Percentiles rank a stretch among this genome's conserved stretches.
Evolutionary conservation across 208 protist genomes (phyloP).

Genomic region (Acanthamoeba castellanii): DNA sequence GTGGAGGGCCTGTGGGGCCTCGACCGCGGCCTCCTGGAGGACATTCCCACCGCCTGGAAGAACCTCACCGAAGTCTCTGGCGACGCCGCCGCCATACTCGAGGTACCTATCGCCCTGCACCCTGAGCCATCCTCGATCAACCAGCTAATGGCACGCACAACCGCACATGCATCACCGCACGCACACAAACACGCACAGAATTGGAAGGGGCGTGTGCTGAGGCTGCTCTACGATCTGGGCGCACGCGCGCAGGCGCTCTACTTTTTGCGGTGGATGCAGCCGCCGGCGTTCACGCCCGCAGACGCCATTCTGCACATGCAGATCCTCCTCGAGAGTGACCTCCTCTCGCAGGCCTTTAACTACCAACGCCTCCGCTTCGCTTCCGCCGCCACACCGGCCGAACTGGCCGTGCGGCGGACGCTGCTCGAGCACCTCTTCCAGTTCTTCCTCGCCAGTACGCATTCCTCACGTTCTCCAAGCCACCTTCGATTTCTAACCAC

Average conservation of each 20-base stretch:
- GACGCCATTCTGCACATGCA: conserved; percentile 24
- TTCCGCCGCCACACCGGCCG: neutral
- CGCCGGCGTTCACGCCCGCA: neutral
- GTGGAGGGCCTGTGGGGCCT: conserved; percentile 22
- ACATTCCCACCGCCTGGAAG: conserved; percentile 10
- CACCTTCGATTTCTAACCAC: neutral
- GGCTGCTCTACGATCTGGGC: conserved; percentile 1
- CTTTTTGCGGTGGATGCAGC: conserved; percentile 31
- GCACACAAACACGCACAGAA: neutral
- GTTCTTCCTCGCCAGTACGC: conserved; percentile 40
- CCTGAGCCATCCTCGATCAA: neutral
- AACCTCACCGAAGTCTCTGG: conserved; percentile 16
- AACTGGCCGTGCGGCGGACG: neutral
- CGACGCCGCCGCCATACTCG: neutral
- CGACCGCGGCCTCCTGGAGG: neutral
- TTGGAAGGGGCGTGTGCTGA: conserved; percentile 7
- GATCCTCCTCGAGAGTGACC: conserved; percentile 18
- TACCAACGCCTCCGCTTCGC: conserved; percentile 15
- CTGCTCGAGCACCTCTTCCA: conserved; percentile 17
- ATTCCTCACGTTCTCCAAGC: no score
- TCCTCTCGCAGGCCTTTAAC: conserved; percentile 17
- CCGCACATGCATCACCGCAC: neutral
- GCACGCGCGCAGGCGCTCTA: neutral
- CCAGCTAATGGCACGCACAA: neutral
- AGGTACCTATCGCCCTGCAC: neutral